Evolutionary conservation across 176 grass and related monocot genomes (phyloP), one percentile per base, ranked within the genome.

Genomic region (Otatea glauca): DNA sequence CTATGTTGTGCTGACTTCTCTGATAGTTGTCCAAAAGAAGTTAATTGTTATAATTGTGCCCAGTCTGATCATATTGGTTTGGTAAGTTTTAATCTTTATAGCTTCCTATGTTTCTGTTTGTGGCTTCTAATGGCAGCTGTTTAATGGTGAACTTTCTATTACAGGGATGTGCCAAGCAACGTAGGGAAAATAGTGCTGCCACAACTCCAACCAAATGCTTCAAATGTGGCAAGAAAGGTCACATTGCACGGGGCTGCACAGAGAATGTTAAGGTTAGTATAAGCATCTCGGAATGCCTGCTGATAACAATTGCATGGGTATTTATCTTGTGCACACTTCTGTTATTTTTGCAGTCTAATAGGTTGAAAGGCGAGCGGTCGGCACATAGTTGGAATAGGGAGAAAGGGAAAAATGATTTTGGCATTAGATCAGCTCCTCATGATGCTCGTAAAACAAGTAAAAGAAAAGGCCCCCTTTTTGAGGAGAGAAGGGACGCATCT

Each of bases 11-110:
- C 71, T 4, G 81, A 90, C 69, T 85, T 96, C 51, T 66, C 67
- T 48, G 90, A 94, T 81, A 88, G 48, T 84, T 73, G 35, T 86
- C 60, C 82, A 27, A 94, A 84, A 86, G 86, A 89, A 75, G 72
- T 99, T 54, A 91, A 72, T 61, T 99, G 97, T 82, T 96, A 96
- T 78, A 96, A 99, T 86, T 99, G 97, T 91, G 93, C 97, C 61
- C 88, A 92, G 79, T 77, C 86, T 76, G 93, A 93, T 47, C 97
- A 99, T 85, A 84, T 83, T 86, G 97, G 97, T 75, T 79, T 55
- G 75, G 97, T 99, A 90, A 90, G 93, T 80, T 81, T 41, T 68
- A 63, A 56, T 85, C 24, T 15, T 80, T 54, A 32, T 37, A 43
- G 4, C 47, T 65, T 55, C 21, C 13, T 49, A 2, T 67, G 41